These are phyloP conservation scores for Forsythia suspensa DNA, from an alignment of 257 asterid species.

Conservation along the genomic window DNA sequence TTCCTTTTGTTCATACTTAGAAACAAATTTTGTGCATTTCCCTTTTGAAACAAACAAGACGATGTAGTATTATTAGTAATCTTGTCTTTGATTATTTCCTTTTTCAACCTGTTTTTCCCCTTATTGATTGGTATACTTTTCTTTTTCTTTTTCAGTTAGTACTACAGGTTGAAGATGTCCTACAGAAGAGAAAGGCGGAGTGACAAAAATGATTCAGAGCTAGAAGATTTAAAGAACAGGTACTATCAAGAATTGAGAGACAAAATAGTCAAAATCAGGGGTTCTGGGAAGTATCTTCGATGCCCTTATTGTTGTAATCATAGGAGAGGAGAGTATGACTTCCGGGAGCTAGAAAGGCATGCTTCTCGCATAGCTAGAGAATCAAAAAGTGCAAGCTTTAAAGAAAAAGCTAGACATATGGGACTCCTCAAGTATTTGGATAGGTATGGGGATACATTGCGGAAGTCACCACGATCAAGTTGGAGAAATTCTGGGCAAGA, in stretches of 20 bases:
- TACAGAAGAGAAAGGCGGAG: constrained; percentile 36
- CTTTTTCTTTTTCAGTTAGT: constrained; percentile 4
- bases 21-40: constrained; percentile 3
- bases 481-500: constrained; percentile 32
- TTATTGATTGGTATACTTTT: neutral
- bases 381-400: constrained; percentile 59
- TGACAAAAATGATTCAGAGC: constrained; percentile 30
- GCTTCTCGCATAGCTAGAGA: constrained; percentile 64
- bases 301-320: constrained; percentile 68
- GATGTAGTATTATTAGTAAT: neutral
- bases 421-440: constrained; percentile 69
- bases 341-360: constrained; percentile 61
- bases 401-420: constrained; percentile 66
- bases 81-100: neutral
- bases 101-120: neutral
- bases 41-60: neutral
- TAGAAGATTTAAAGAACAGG: constrained; percentile 49
- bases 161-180: constrained; percentile 53
- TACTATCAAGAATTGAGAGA: constrained; percentile 61
- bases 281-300: constrained; percentile 44
- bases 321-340: constrained; percentile 47
- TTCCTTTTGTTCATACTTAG: neutral
- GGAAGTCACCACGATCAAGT: constrained; percentile 23
- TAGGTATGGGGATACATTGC: constrained; percentile 35
- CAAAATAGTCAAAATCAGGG: constrained; percentile 39